These are phyloP conservation scores for Xylaria bambusicola DNA, from an alignment of 495 filamentous ascomycete species.

Conservation along the genomic window DNA sequence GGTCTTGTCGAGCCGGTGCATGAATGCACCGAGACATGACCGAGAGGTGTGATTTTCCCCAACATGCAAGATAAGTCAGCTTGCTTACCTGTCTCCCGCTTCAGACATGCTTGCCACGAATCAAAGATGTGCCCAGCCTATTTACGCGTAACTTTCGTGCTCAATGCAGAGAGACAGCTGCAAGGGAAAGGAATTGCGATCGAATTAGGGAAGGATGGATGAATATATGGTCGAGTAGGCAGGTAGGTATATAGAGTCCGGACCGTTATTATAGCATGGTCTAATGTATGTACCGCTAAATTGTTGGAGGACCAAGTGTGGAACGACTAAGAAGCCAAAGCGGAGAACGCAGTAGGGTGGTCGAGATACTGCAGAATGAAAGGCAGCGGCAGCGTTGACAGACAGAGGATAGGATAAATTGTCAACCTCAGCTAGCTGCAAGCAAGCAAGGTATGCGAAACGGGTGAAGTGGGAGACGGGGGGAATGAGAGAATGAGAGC, in stretches of 20 bases:
- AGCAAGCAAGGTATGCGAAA: not conserved
- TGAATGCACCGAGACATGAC: not conserved
- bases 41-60: not conserved
- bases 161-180: not conserved
- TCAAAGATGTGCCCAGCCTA: not conserved
- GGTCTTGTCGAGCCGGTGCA: not conserved
- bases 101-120: conserved; percentile 42
- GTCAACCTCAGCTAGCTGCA: not conserved
- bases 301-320: not conserved
- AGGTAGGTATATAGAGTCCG: not conserved
- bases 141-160: not conserved
- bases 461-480: not conserved
- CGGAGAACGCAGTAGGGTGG: too few relatives aligned
- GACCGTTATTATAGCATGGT: not conserved
- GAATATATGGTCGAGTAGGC: too few relatives aligned
- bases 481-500: not conserved
- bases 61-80: conserved; percentile 6
- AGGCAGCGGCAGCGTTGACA: too few relatives aligned
- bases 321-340: not conserved
- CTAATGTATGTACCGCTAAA: too few relatives aligned
- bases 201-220: not conserved
- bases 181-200: not conserved
- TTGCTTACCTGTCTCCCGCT: conserved; percentile 45
- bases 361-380: not conserved
- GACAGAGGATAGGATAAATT: too few relatives aligned